Percentiles rank a stretch among this genome's conserved stretches.
phyloP scores from a whole-genome alignment of 148 eudicot species.

The Rhododendron simsii region DNA sequence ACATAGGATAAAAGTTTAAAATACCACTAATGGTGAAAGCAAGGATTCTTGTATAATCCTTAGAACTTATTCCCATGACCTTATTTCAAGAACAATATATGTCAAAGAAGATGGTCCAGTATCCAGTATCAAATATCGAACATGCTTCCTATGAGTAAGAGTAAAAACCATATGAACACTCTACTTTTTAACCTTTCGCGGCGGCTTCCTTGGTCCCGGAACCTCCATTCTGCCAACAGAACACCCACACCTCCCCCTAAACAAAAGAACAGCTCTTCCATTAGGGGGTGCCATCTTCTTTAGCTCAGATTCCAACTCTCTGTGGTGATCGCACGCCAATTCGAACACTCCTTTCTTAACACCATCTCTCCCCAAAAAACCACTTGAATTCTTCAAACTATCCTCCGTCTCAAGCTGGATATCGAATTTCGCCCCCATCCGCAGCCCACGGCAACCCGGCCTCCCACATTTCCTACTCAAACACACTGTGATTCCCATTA shows the following conservation, averaged over 20 bases:
- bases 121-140: background rate
- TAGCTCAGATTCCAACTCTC: constrained; percentile 75
- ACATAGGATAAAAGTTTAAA: background rate
- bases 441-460: constrained; percentile 63
- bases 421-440: constrained; percentile 71
- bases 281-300: constrained; percentile 82
- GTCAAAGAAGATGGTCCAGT: background rate
- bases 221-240: constrained; percentile 86
- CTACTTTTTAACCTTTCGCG: constrained; percentile 76
- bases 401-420: constrained; percentile 80
- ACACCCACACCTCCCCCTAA: constrained; percentile 78
- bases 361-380: constrained; percentile 24
- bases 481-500: constrained; percentile 50
- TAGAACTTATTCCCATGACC: constrained; percentile 28
- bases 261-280: constrained; percentile 81
- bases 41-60: constrained; percentile 26
- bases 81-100: constrained; percentile 8
- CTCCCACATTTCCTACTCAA: constrained; percentile 61
- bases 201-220: constrained; percentile 57
- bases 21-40: background rate
- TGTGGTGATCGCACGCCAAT: constrained; percentile 62
- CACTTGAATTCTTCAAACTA: constrained; percentile 44
- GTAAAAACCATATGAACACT: background rate
- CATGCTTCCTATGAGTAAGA: background rate
- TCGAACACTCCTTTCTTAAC: constrained; percentile 61